Evolutionary conservation across 2,329 filamentous ascomycete genomes (phyloP), one percentile per base, ranked within the genome.

Genomic region (Shiraia sp.): DNA sequence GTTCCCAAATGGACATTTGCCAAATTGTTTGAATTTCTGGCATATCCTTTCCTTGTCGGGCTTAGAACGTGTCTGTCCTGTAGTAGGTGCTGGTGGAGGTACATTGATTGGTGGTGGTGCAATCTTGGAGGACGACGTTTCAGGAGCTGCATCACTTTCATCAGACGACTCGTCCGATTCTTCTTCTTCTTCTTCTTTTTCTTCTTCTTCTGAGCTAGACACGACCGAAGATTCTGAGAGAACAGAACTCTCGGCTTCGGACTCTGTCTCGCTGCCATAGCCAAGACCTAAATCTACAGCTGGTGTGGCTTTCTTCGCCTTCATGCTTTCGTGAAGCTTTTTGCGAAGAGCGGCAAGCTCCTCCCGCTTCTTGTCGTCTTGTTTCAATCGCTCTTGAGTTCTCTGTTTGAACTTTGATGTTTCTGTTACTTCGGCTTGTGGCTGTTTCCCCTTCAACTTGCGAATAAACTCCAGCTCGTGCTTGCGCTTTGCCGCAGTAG

Each of bases 381-480:
- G 17, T n/a, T 47, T 30, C 8, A 34, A 46, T 23, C 23, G 45
- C 12, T 49, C 38, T 10, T 30, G 16, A 14, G 17, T 25, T 16
- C 36, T 40, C 3, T 37, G 31, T 33, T 24, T 29, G 3, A 34
- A 32, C 3, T 33, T 10, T 14, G 31, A 13, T 12, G 13, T 12
- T 27, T 17, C 1, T 31, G 33, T 27, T 14, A 19, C 12, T 10
- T 49, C 47, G 25, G 38, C n/a, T 55, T 51, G 55, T 51, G 29
- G 33, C 7, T 51, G 40, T 30, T 51, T 48, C 15, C 56, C 60
- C 32, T 54, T 59, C 7, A 67, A 42, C 22, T 49, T 60, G 22
- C 53, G 46, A 15, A 71, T 45, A 19, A 71, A 63, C 40, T 79
- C 75, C 41, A 80, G 38, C 34, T 68, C 64, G 17, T 42, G 44